Conservation (phyloP, 805 yeast species). For the Metschnikowia gruessii region DNA sequence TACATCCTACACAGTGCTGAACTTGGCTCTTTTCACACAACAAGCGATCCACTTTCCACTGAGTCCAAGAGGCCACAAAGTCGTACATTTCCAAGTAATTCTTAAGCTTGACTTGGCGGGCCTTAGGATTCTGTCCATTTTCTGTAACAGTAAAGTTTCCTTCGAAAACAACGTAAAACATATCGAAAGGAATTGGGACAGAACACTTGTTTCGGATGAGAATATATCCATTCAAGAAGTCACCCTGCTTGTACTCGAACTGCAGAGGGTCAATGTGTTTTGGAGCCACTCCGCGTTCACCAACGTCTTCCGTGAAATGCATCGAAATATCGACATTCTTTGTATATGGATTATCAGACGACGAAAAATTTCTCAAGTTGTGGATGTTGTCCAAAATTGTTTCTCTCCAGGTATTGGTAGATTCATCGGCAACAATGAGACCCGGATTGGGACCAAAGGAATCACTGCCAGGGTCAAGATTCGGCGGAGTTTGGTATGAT, state of each 20-base stretch:
- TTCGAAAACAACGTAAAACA: constrained; percentile 58
- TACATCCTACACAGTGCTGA: constrained; percentile 11
- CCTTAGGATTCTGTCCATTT: constrained; percentile 11
- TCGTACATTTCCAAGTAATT: constrained; percentile 41
- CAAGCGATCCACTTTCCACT: constrained; percentile 32
- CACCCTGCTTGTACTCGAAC: constrained; percentile 65
- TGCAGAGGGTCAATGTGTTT: constrained; percentile 28
- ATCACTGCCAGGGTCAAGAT: constrained; percentile 1
- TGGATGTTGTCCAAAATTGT: constrained; percentile 39
- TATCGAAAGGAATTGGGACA: constrained; percentile 52
- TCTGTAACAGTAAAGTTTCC: constrained; percentile 39
- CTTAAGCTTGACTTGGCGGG: constrained; percentile 24
- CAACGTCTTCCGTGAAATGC: constrained; percentile 35
- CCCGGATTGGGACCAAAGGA: constrained; percentile 2
- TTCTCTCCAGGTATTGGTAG: constrained; percentile 32
- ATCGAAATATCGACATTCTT: constrained; percentile 27
- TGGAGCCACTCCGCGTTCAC: constrained; percentile 27
- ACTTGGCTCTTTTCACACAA: constrained; percentile 22
- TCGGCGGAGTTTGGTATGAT: constrained; percentile 2
- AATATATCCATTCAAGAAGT: constrained; percentile 56
- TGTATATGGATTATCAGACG: constrained; percentile 26
- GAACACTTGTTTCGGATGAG: constrained; percentile 38
- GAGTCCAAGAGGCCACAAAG: constrained; percentile 49
- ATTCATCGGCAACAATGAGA: constrained; percentile 36
- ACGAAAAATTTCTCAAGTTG: constrained; percentile 32